A percentile compares a stretch with the other conserved stretches of the same genome.
These are phyloP conservation scores for Albifimbria verrucaria DNA, from an alignment of 2,329 filamentous ascomycete species.

Conservation along the genomic window DNA sequence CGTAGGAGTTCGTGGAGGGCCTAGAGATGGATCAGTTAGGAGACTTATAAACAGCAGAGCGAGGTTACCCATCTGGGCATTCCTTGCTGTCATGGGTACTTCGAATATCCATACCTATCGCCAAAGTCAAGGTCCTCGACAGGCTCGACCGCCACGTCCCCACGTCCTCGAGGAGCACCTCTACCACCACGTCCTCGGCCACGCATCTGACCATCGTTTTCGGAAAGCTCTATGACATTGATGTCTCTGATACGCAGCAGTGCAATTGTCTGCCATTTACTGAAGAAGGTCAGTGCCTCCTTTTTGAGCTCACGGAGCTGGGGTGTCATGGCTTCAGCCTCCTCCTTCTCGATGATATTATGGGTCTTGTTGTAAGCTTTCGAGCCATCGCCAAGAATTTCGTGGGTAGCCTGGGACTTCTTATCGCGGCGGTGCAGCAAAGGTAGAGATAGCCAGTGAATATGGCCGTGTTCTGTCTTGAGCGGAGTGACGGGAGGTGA, in stretches of 20 bases:
- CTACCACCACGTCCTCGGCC: slow-evolving; percentile 33
- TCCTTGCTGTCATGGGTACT: too few relatives aligned
- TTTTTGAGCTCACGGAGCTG: slow-evolving; percentile 64
- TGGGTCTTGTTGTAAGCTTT: slow-evolving; percentile 22
- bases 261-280: slow-evolving; percentile 74
- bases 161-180: slow-evolving; percentile 22
- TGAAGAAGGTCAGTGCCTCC: slow-evolving; percentile 67
- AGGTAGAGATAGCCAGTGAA: slow-evolving; percentile 33
- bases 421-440: slow-evolving; percentile 26
- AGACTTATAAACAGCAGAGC: too few relatives aligned
- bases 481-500: slow-evolving; percentile 33
- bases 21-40: slow-evolving; percentile 13
- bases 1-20: slow-evolving; percentile 36
- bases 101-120: slow-evolving; percentile 28
- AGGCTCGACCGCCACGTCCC: slow-evolving; percentile 27
- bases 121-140: slow-evolving; percentile 23
- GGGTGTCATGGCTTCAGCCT: slow-evolving; percentile 33
- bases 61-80: too few relatives aligned
- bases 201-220: slow-evolving; percentile 19
- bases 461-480: slow-evolving; percentile 23
- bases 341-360: slow-evolving; percentile 27
- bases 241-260: slow-evolving; percentile 69
- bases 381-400: slow-evolving; percentile 10
- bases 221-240: slow-evolving; percentile 42
- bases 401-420: not conserved